phyloP scores from a whole-genome alignment of 768 basidiomycete genomes.

The Lentinula aciculospora region DNA sequence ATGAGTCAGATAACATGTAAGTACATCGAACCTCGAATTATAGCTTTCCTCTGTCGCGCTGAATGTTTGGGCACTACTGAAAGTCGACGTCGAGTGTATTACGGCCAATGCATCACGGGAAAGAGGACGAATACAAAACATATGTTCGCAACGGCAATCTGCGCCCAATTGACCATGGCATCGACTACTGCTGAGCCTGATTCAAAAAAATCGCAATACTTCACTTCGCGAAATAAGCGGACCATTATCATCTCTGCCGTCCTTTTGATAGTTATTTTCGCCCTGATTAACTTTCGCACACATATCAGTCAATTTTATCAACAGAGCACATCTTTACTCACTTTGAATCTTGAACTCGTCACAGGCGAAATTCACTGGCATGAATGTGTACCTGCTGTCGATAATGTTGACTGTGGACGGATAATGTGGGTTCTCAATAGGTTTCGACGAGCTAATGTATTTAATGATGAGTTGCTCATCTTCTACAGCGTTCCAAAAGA shows the following conservation, averaged over 20 bases:
- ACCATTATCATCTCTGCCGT: not conserved
- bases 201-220: not conserved
- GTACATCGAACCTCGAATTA: too few species aligned
- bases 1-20: too few species aligned
- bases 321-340: not conserved
- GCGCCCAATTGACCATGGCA: too few species aligned
- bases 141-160: too few species aligned
- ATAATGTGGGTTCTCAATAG: not conserved
- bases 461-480: not conserved
- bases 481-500: conserved; percentile 18
- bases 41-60: too few species aligned
- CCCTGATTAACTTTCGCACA: not conserved
- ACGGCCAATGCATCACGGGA: too few species aligned
- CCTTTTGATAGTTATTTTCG: not conserved
- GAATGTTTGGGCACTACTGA: too few species aligned
- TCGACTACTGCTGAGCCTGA: not conserved
- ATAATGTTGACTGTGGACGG: conserved; percentile 2
- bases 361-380: not conserved
- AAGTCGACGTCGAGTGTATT: too few species aligned
- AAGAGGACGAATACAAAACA: too few species aligned
- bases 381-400: not conserved
- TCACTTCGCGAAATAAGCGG: not conserved
- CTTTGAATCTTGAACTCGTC: not conserved
- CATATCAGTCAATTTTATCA: not conserved
- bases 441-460: too few species aligned